Evolutionary conservation across 2,329 filamentous ascomycete species (phyloP).

Genomic region (Trichoderma lentiforme): DNA sequence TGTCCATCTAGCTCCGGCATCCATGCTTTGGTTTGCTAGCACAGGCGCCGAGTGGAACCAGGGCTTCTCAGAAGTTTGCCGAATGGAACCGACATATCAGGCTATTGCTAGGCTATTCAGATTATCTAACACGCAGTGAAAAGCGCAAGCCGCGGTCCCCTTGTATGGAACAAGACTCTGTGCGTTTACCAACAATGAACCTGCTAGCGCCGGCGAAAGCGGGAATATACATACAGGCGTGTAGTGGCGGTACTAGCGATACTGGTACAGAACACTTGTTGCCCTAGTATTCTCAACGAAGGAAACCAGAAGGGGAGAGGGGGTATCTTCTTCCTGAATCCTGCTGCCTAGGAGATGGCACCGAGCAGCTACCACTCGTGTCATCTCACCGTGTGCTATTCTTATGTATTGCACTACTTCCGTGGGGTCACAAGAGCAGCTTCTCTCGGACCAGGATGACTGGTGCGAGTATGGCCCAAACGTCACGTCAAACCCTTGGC

Average conservation of each 20-base stretch:
- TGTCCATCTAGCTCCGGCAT: slow-evolving; percentile 12
- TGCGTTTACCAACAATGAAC: slow-evolving; percentile 2
- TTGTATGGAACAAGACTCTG: background rate
- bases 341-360: slow-evolving; percentile 8
- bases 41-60: slow-evolving; percentile 16
- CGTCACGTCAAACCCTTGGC: background rate
- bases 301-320: background rate
- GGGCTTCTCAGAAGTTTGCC: slow-evolving; percentile 8
- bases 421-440: background rate
- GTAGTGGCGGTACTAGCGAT: background rate
- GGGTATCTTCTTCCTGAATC: background rate
- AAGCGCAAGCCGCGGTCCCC: background rate
- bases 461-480: background rate
- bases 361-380: background rate
- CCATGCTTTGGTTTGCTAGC: slow-evolving; percentile 11
- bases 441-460: background rate
- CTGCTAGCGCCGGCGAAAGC: slow-evolving; percentile 11
- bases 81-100: slow-evolving; percentile 14
- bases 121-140: slow-evolving; percentile 2
- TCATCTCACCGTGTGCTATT: background rate
- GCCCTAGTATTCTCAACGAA: background rate
- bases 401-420: background rate
- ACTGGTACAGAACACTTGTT: background rate
- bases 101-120: slow-evolving; percentile 7
- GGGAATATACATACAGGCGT: slow-evolving; percentile 10